Evolutionary conservation across 2,329 filamentous ascomycete genomes (phyloP), one percentile per base, ranked within the genome.

Genomic region (Colletotrichum lupini): DNA sequence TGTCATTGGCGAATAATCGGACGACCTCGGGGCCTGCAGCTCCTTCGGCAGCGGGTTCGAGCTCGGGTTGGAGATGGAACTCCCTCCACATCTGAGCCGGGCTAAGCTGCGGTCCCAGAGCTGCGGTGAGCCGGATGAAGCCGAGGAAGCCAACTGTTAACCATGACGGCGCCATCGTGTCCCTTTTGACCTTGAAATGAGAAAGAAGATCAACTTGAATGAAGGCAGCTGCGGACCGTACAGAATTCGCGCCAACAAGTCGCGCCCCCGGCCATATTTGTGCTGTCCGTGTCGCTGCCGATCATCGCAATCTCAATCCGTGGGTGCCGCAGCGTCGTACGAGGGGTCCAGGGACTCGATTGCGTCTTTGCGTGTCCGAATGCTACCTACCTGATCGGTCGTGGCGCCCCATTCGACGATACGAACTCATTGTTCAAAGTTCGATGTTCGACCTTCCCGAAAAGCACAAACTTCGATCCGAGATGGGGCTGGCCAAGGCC

Each of bases 51-150:
- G 19, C 16, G 12, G 32, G 6, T 37, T 62, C 22, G 11, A 58
- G 46, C 46, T 37, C 28, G 14, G 67, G 22, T 19, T 66, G 28
- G 32, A 35, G 37, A 22, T 12, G 2, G 8, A 71, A 65, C 5
- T 64, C 37, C 35, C 61, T 35, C 60, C 67, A 60, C 14, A 73
- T 63, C 16, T 73, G 46, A 30, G 71, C 55, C n/a, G 65, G 60
- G 9, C 67, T 57, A 46, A 71, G 61, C 24, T 71, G 71, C 8
- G 71, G 71, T 12, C 71, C 71, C 1, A 71, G 67, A 16, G 71
- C 71, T 12, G 60, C 35, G 16, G 71, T 52, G 12, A 60, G 49
- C 30, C 49, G 60, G 8, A 28, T n/a, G 2, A 71, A 42, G 67
- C 61, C 58, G 28, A 70, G 22, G 12, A 73, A 32, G 28, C 61